These are phyloP conservation scores for Teunomyces kruisii DNA, from an alignment of 805 yeast species.

Conservation along the genomic window DNA sequence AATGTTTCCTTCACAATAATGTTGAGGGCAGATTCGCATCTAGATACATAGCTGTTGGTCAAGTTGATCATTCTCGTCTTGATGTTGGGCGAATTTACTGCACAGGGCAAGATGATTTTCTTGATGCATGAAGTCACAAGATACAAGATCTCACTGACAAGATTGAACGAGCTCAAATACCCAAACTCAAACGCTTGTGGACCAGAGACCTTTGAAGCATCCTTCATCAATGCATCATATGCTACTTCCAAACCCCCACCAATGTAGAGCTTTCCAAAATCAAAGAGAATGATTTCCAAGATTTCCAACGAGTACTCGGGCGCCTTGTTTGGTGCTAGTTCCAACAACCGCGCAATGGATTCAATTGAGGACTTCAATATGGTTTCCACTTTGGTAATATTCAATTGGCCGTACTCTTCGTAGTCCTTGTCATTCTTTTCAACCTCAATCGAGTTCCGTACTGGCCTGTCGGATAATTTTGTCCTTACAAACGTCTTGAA, in stretches of 20 bases:
- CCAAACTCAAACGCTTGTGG: conserved; percentile 39
- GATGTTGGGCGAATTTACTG: conserved; percentile 55
- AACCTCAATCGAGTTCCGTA: conserved; percentile 31
- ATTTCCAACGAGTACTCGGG: conserved; percentile 64
- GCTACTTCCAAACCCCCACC: conserved; percentile 75
- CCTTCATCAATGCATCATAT: conserved; percentile 45
- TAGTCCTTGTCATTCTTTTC: conserved; percentile 12
- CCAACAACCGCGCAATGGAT: conserved; percentile 72
- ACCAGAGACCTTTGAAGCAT: conserved; percentile 28
- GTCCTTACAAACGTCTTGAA: conserved; percentile 58
- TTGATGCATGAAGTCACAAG: conserved; percentile 71
- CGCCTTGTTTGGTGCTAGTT: conserved; percentile 62
- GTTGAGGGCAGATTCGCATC: conserved; percentile 66
- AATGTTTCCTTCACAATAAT: conserved; percentile 60
- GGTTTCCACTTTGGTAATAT: conserved; percentile 53
- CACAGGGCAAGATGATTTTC: conserved; percentile 72
- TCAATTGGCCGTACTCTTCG: conserved; percentile 27
- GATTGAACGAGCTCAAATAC: conserved; percentile 49
- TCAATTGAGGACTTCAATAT: conserved; percentile 71
- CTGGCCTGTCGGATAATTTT: conserved; percentile 33
- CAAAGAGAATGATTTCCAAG: conserved; percentile 63
- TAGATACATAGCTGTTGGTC: conserved; percentile 58
- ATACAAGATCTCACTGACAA: conserved; percentile 59
- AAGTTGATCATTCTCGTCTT: conserved; percentile 59
- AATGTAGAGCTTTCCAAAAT: conserved; percentile 71